A percentile compares a stretch with the other conserved stretches of the same genome.
Evolutionary conservation across 805 yeast genomes (phyloP).

Genomic region (Lipomyces yamanashiensis): DNA sequence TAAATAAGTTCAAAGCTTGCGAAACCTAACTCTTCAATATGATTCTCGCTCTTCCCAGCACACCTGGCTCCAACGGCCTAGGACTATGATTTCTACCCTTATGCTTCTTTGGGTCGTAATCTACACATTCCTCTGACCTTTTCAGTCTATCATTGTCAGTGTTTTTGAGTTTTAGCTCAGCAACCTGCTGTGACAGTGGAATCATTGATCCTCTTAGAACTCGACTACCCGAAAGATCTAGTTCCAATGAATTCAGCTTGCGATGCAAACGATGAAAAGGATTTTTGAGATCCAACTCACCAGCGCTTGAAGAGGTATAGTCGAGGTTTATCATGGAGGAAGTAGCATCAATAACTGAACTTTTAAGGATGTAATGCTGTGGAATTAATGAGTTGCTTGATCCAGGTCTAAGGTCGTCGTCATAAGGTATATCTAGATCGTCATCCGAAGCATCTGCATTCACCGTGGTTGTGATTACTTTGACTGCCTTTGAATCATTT

Average conservation of each 20-base stretch:
- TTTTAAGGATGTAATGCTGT: conserved; percentile 11
- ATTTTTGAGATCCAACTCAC: neutral
- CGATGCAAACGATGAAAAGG: neutral
- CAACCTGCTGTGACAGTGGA: neutral
- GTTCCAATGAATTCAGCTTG: conserved; percentile 5
- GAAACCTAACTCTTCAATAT: conserved; percentile 5
- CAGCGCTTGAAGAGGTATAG: neutral
- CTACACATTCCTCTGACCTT: neutral
- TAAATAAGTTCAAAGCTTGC: neutral
- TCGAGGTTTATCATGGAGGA: neutral
- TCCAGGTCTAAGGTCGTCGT: neutral
- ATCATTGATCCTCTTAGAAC: neutral
- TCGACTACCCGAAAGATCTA: neutral
- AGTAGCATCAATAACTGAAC: neutral
- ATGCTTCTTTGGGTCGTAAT: neutral
- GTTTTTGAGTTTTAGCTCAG: neutral
- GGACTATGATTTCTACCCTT: conserved; percentile 15
- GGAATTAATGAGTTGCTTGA: conserved; percentile 7
- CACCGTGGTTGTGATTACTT: conserved; percentile 8
- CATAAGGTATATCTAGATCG: neutral
- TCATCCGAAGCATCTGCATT: neutral
- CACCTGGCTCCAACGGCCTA: conserved; percentile 15
- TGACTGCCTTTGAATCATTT: neutral
- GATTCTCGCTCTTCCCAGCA: conserved; percentile 27
- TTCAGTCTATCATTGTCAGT: neutral